phyloP scores from a whole-genome alignment of 805 yeast species.

The Isabelozyma heimii region DNA sequence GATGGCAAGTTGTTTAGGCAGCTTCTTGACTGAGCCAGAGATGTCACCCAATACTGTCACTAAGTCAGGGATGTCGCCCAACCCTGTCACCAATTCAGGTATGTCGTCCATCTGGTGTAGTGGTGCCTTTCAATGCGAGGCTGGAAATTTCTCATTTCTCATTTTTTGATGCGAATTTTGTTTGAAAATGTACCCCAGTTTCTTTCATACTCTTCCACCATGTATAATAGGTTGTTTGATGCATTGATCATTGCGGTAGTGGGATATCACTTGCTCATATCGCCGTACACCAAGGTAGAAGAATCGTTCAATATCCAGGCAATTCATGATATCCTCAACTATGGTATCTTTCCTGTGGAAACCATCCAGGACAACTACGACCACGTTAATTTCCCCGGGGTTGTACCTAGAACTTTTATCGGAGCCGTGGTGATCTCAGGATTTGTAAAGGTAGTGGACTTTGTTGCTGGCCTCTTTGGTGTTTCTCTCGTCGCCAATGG shows the following conservation, averaged over 20 bases:
- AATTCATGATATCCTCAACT: slow-evolving; percentile 69
- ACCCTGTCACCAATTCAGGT: slow-evolving; percentile 31
- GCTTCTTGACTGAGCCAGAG: slow-evolving; percentile 14
- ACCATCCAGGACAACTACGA: slow-evolving; percentile 51
- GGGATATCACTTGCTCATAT: slow-evolving; percentile 45
- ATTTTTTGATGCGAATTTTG: too few relatives aligned
- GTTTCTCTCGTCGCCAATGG: slow-evolving; percentile 10
- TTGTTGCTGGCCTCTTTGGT: slow-evolving; percentile 15
- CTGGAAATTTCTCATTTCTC: too few relatives aligned
- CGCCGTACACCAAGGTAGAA: slow-evolving; percentile 91
- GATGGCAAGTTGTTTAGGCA: background rate
- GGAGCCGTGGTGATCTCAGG: slow-evolving; percentile 61
- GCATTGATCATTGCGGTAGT: slow-evolving; percentile 43
- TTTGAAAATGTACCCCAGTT: background rate
- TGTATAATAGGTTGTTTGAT: slow-evolving; percentile 6
- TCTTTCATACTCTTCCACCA: background rate
- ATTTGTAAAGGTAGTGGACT: slow-evolving; percentile 37
- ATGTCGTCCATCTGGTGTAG: slow-evolving; percentile 19
- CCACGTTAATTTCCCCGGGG: slow-evolving; percentile 81
- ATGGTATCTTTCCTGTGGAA: slow-evolving; percentile 46
- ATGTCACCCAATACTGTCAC: slow-evolving; percentile 19
- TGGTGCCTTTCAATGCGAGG: too few relatives aligned
- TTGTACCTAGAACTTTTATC: slow-evolving; percentile 80
- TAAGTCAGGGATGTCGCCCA: slow-evolving; percentile 11
- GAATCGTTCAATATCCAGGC: slow-evolving; percentile 93